phyloP scores from a whole-genome alignment of 805 yeast genomes.

The Candida broadrunensis region DNA sequence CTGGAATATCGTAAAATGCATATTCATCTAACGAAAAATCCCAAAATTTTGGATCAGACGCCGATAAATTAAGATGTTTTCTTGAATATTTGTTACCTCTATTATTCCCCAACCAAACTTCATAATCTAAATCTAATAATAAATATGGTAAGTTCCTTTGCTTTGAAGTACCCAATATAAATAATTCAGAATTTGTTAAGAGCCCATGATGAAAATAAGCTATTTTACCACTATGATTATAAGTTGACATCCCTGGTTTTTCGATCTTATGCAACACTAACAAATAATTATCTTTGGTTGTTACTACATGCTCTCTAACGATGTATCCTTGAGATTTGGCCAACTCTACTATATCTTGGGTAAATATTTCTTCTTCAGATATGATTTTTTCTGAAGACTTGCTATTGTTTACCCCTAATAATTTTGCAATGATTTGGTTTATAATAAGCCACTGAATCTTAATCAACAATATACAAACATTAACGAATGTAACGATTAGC shows the following conservation, averaged over 20 bases:
- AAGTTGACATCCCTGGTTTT: conserved; percentile 3
- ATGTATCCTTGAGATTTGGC: conserved; percentile 20
- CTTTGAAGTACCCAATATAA: conserved; percentile 19
- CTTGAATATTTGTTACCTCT: conserved; percentile 28
- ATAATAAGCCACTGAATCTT: not conserved
- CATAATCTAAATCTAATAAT: conserved; percentile 19
- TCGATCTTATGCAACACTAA: conserved; percentile 27
- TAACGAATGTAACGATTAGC: not conserved
- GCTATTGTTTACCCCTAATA: not conserved
- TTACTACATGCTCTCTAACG: conserved; percentile 26
- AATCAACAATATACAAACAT: not conserved
- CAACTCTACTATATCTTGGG: conserved; percentile 20
- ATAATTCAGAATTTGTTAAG: conserved; percentile 36
- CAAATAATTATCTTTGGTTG: conserved; percentile 26
- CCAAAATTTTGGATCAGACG: conserved; percentile 23
- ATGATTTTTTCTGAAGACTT: not conserved
- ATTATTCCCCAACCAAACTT: conserved; percentile 24
- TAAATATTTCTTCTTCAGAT: conserved; percentile 1
- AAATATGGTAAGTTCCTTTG: conserved; percentile 20
- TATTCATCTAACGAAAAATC: conserved; percentile 30
- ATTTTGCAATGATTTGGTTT: not conserved
- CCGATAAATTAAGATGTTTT: conserved; percentile 24
- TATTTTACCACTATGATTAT: conserved; percentile 6
- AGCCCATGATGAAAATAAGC: conserved; percentile 34
- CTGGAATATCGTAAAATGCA: conserved; percentile 29